phyloP scores from a whole-genome alignment of 305 asterid species.

The Rubia balearica region DNA sequence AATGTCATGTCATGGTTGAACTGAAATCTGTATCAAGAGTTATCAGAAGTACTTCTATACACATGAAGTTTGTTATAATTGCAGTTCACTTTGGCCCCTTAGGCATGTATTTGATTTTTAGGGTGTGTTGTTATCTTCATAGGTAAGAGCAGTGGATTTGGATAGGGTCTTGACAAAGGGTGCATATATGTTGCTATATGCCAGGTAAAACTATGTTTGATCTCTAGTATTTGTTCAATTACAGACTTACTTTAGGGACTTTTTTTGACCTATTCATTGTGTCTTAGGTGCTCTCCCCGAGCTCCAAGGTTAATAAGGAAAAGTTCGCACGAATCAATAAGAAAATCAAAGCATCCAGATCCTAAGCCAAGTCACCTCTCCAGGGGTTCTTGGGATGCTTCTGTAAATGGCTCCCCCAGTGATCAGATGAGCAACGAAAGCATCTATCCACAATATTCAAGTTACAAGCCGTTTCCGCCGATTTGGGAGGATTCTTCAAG shows the following conservation, averaged over 20 bases:
- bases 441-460: slow-evolving; percentile 14
- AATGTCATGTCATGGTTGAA: neutral
- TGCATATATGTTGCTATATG: slow-evolving; percentile 82
- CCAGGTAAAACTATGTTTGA: slow-evolving; percentile 40
- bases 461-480: slow-evolving; percentile 14
- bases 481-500: slow-evolving; percentile 32
- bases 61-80: neutral
- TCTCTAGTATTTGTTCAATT: neutral
- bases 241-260: neutral
- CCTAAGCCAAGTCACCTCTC: slow-evolving; percentile 30
- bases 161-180: slow-evolving; percentile 50
- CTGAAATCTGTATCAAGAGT: neutral
- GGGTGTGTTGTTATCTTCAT: slow-evolving; percentile 18
- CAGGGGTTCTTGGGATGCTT: slow-evolving; percentile 30
- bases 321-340: slow-evolving; percentile 31
- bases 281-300: slow-evolving; percentile 72
- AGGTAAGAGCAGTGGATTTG: slow-evolving; percentile 64
- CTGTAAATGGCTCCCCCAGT: slow-evolving; percentile 15
- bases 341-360: slow-evolving; percentile 24
- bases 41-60: neutral
- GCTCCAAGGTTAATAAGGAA: slow-evolving; percentile 55
- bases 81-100: neutral
- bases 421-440: slow-evolving; percentile 24
- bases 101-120: neutral
- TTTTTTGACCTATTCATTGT: slow-evolving; percentile 11